phyloP scores from a whole-genome alignment of 768 basidiomycete genomes.

The Podaxis pistillaris region DNA sequence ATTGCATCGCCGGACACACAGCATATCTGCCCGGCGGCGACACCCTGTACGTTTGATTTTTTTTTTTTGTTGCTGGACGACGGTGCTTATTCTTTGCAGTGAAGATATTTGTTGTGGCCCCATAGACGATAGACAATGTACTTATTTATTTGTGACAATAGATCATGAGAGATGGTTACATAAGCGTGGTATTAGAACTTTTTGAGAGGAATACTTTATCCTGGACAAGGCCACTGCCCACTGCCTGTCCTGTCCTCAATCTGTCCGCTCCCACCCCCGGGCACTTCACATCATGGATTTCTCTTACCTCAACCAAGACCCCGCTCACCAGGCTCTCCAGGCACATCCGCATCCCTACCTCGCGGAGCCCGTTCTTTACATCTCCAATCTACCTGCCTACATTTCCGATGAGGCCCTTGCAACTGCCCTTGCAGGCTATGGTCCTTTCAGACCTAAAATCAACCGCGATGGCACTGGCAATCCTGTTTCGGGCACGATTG shows the following conservation, averaged over 20 bases:
- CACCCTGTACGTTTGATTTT: conserved; percentile 17
- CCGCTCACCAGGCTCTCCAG: conserved; percentile 31
- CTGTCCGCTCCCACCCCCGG: neutral
- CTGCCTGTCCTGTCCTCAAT: neutral
- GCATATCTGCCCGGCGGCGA: conserved; percentile 16
- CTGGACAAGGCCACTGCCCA: neutral
- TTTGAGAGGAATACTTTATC: neutral
- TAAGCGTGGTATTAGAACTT: conserved; percentile 8
- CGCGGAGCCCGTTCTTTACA: conserved; percentile 78
- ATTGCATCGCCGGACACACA: conserved; percentile 10
- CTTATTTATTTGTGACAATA: neutral
- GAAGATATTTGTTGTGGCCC: neutral
- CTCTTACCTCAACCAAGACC: conserved; percentile 35
- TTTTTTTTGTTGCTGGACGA: neutral
- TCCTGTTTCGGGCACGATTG: conserved; percentile 69
- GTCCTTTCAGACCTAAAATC: conserved; percentile 81
- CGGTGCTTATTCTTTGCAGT: conserved; percentile 5
- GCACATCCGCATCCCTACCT: conserved; percentile 73
- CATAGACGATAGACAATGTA: neutral
- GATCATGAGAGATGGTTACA: conserved; percentile 15
- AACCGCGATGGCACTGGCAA: conserved; percentile 53
- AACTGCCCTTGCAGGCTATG: conserved; percentile 67
- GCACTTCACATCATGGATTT: conserved; percentile 38
- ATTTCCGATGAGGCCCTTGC: conserved; percentile 79
- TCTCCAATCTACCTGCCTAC: conserved; percentile 72